Conservation (phyloP, 208 protist genomes). For the Wallacemonas sp. region DNA sequence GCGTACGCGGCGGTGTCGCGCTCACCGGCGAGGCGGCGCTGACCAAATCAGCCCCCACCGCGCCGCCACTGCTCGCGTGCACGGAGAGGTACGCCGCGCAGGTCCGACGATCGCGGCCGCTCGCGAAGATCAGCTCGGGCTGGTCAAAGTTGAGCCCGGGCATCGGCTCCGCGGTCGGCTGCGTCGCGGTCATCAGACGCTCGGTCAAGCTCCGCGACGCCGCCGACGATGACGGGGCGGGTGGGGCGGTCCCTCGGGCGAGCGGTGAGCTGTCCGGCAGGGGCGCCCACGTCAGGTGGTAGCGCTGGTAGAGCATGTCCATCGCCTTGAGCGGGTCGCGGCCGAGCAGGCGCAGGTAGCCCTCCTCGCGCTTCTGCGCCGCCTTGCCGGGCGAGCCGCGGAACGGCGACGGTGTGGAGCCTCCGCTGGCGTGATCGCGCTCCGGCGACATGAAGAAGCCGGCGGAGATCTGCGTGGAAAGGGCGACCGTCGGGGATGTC, state of each 20-base stretch:
- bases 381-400: conserved; percentile 25
- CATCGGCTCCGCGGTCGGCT: conserved; percentile 19
- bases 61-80: background rate
- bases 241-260: too few relatives aligned
- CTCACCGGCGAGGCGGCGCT: background rate
- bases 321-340: conserved; percentile 56
- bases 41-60: background rate
- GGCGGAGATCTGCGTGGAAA: conserved; percentile 7
- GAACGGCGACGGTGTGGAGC: conserved; percentile 35
- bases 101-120: background rate
- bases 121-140: conserved; percentile 12
- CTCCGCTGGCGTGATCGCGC: conserved; percentile 1
- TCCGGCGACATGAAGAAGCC: conserved; percentile 19
- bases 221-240: background rate
- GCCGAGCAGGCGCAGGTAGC: conserved; percentile 41
- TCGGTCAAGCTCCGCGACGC: conserved; percentile 17
- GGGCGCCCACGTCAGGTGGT: conserved; percentile 29
- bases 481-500: background rate
- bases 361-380: conserved; percentile 29
- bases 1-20: background rate
- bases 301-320: conserved; percentile 46
- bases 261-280: conserved; percentile 22
- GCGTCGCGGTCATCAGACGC: conserved; percentile 16
- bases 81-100: conserved; percentile 13
- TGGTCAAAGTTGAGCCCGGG: conserved; percentile 21